These are phyloP conservation scores for Trichoderma gracile DNA, from an alignment of 2,329 filamentous ascomycete species.

Conservation along the genomic window DNA sequence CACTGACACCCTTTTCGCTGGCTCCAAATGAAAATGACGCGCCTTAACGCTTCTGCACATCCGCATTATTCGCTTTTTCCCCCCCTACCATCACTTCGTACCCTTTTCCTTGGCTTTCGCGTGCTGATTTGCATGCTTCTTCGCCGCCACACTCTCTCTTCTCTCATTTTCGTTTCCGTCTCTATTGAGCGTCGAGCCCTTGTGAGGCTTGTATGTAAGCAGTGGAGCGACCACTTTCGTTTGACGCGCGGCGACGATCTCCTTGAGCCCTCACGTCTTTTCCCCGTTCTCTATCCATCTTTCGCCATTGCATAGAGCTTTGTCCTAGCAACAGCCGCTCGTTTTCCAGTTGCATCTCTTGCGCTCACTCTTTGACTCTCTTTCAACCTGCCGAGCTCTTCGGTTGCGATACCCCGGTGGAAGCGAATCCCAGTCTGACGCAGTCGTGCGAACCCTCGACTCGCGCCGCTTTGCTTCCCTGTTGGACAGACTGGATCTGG, in stretches of 20 bases:
- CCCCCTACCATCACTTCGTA: constrained; percentile 7
- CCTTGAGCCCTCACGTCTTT: constrained; percentile 4
- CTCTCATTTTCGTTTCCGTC: constrained; percentile 4
- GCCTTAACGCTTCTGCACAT: constrained; percentile 15
- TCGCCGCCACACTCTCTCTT: constrained; percentile 18
- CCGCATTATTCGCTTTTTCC: constrained; percentile 16
- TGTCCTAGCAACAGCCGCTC: constrained; percentile 15
- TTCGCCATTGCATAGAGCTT: constrained; percentile 13
- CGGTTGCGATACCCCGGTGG: constrained; percentile 13
- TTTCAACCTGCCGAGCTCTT: constrained; percentile 8
- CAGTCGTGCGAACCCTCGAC: background rate
- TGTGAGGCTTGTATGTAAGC: constrained; percentile 18
- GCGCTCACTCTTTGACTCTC: constrained; percentile 7
- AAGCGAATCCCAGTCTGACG: background rate
- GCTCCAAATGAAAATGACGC: constrained; percentile 24
- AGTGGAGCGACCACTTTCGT: constrained; percentile 21
- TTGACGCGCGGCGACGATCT: constrained; percentile 22
- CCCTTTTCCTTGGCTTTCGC: background rate
- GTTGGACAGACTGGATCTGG: constrained; percentile 25
- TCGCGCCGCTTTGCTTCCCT: constrained; percentile 1
- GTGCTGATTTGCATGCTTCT: constrained; percentile 13
- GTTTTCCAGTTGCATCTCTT: constrained; percentile 7
- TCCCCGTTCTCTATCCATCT: background rate
- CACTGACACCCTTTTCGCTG: constrained; percentile 22
- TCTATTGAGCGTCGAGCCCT: constrained; percentile 2